phyloP scores from a whole-genome alignment of 768 basidiomycete species.

The Russula dissimulans region DNA sequence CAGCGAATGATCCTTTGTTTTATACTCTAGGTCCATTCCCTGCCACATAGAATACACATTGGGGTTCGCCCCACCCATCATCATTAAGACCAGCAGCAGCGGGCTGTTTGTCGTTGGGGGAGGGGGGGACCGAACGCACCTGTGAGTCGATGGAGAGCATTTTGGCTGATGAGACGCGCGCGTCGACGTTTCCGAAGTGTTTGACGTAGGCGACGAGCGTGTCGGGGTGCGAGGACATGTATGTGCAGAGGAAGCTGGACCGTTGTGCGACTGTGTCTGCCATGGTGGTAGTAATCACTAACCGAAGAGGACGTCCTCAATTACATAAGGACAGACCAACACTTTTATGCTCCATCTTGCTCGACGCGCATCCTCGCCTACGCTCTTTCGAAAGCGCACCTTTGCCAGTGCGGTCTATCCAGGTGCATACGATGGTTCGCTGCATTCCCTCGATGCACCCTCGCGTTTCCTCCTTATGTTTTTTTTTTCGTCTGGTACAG shows the following conservation, averaged over 20 bases:
- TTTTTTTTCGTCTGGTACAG: slow-evolving; percentile 26
- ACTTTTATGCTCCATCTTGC: slow-evolving; percentile 9
- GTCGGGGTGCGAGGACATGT: slow-evolving; percentile 79
- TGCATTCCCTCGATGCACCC: neutral
- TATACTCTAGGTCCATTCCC: slow-evolving; percentile 66
- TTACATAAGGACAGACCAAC: no score
- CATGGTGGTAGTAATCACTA: no score
- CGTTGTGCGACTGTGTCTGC: slow-evolving; percentile 67
- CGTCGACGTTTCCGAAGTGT: slow-evolving; percentile 57
- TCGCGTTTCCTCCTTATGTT: neutral
- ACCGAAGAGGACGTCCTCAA: no score
- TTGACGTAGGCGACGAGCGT: slow-evolving; percentile 79
- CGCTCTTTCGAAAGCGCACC: neutral
- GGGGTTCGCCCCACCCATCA: no score
- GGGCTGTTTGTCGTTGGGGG: no score
- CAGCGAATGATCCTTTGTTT: slow-evolving; percentile 34
- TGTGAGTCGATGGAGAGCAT: slow-evolving; percentile 65
- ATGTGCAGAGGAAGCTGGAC: slow-evolving; percentile 69
- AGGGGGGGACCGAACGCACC: slow-evolving; percentile 27
- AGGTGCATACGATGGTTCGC: slow-evolving; percentile 9
- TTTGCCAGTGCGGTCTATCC: neutral
- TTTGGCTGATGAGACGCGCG: slow-evolving; percentile 49
- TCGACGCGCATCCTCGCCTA: neutral
- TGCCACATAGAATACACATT: slow-evolving; percentile 21
- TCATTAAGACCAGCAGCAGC: no score